Evolutionary conservation across 768 basidiomycete species (phyloP), one percentile per base, ranked within the genome.

Genomic region (Agrocybe chaxingu): DNA sequence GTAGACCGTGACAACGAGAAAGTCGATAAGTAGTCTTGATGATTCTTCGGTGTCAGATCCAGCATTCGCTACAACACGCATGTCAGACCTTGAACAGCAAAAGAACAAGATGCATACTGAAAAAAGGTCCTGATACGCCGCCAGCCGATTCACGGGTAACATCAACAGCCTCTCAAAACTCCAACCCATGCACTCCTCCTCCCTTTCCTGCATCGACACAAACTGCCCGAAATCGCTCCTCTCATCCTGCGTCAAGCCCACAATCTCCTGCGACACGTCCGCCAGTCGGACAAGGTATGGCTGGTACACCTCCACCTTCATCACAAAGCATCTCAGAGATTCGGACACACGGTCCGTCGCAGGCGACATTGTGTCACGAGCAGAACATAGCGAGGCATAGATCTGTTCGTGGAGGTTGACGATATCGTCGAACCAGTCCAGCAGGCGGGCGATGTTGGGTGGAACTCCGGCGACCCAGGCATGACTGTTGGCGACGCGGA

Each of bases 381-480:
- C 57, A 6, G 57, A 53, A 42, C 62, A 67, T 53, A 90, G 62
- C 1, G 76, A 66, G 3, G 73, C 71, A 7, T 77, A 72, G 19
- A 97, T 71, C 51, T 84, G 77, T 3, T 72, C 69, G 57, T 97
- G 94, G 1, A 94, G 71, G 47, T 85, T 83, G 8, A 87, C 73
- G 53, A 98, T 89, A 57, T 92, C 90, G 56, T 95, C 92, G 44
- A 95, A 69, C 85, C 89, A 92, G 65, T 94, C 92, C 53, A 98
- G 83, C 16, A 93, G 73, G 8, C 82, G 80, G 0, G 84, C 76
- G 9, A 92, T 74, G 33, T 83, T 77, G 2, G 70, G 54, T 0
- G 92, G 92, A 12, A 98, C 79, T 12, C 92, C 92, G 1, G 81
- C 70, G 34, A 96, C 85, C 91, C 93, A 97, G 1, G 72, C 62